Evolutionary conservation across 2,329 filamentous ascomycete genomes (phyloP).

Genomic region (Cephalotrichum gorgonifer): DNA sequence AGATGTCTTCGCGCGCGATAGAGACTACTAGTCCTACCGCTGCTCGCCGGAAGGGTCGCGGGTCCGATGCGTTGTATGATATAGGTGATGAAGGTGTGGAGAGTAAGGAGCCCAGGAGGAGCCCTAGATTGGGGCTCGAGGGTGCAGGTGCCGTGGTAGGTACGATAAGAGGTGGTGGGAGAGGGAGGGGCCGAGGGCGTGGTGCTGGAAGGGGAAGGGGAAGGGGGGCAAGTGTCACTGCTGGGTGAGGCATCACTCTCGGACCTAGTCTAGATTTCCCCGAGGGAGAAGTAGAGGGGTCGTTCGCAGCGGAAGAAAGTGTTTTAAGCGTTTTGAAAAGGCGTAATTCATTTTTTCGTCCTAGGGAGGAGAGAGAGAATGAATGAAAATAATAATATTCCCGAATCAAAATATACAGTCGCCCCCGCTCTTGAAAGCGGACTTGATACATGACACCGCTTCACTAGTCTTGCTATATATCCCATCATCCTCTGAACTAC

Average conservation of each 20-base stretch:
- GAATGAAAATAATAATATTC: too few species aligned
- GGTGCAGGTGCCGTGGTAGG: background rate
- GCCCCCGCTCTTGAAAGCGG: too few species aligned
- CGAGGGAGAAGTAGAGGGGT: background rate
- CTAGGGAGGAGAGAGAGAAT: too few species aligned
- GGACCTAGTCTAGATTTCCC: too few species aligned
- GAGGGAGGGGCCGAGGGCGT: background rate
- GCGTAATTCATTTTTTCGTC: too few species aligned
- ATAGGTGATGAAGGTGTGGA: background rate
- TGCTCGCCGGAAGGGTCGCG: background rate
- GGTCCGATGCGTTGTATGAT: background rate
- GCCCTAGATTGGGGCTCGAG: background rate
- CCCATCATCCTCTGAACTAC: too few species aligned
- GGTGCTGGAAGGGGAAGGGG: background rate
- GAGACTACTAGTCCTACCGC: constrained; percentile 1
- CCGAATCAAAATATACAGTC: too few species aligned
- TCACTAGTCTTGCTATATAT: background rate
- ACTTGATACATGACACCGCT: background rate
- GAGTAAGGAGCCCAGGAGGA: background rate
- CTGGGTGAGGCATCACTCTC: too few species aligned
- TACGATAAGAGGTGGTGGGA: background rate
- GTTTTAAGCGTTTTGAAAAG: too few species aligned
- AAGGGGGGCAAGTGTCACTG: background rate
- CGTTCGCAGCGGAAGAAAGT: too few species aligned
- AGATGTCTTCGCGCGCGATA: constrained; percentile 4